Evolutionary conservation across 202 grass and related monocot species (phyloP), one percentile per base, ranked within the genome.

Genomic region (Digitaria exilis): DNA sequence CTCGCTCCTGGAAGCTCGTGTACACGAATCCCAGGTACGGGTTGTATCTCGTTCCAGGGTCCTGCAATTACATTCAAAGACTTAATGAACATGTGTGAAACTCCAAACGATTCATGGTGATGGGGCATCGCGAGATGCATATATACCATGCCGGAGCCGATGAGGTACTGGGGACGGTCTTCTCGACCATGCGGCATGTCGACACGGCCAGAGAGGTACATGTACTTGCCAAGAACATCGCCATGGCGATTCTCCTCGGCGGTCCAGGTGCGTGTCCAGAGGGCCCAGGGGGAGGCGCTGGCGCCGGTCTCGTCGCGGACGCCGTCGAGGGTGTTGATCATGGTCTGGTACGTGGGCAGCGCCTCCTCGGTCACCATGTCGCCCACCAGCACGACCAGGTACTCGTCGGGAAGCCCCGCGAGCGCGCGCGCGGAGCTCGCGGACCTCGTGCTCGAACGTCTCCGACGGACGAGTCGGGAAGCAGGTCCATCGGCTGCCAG

Each of bases 341-440:
- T 97, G 74, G 91, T 97, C 83, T 97, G 94, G 86, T 97, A 97
- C 61, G 91, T 97, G 31, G 94, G 94, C 19, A 94, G 67, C 64
- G 91, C 94, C 89, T 97, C 94, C 84, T 97, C 94, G 13, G 94
- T 94, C 45, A 97, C 31, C 94, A 97, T 97, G 89, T 97, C 89
- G 1, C 94, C 94, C 0, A 97, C 89, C 17, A 97, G 87, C 87
- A 97, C 89, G 25, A 92, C 91, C 81, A 90, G 88, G 66, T 84
- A 90, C 3, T 97, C 94, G 82, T 97, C 91, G 35, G 91, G 89
- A 3, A 97, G 75, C 9, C 75, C 82, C 0, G 82, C 89, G 25
- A 1, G 91, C 78, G 79, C 91, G 87, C 6, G 89, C 87, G 7
- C 91, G 86, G 34, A 97, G 88, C 65, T 90, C 89, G 21, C 62